phyloP scores from a whole-genome alignment of 106 monocot genomes.

The Dactylorhiza incarnata region DNA sequence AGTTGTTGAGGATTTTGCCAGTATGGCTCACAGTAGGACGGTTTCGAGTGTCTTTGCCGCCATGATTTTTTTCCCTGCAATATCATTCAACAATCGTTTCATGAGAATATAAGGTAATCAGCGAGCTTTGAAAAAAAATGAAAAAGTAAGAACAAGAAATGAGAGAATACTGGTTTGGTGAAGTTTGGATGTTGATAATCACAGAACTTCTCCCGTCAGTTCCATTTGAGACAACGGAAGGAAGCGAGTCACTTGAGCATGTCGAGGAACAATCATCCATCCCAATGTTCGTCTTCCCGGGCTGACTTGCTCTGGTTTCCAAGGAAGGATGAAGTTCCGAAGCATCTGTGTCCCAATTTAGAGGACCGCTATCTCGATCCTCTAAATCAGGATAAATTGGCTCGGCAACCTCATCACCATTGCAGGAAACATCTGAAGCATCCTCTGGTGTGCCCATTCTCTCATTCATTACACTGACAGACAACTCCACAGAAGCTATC shows the following conservation, averaged over 20 bases:
- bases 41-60: slow-evolving; percentile 20
- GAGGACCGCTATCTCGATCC: slow-evolving; percentile 33
- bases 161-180: slow-evolving; percentile 39
- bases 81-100: slow-evolving; percentile 4
- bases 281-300: slow-evolving; percentile 24
- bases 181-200: slow-evolving; percentile 19
- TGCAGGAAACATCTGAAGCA: slow-evolving; percentile 59
- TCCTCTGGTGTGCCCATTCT: slow-evolving; percentile 37
- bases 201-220: slow-evolving; percentile 31
- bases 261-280: slow-evolving; percentile 89
- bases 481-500: slow-evolving; percentile 21
- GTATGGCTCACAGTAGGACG: slow-evolving; percentile 13
- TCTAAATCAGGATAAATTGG: slow-evolving; percentile 45
- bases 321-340: slow-evolving; percentile 34
- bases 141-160: background rate
- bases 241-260: slow-evolving; percentile 77
- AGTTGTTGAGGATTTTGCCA: background rate
- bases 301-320: slow-evolving; percentile 4
- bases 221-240: slow-evolving; percentile 41
- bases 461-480: slow-evolving; percentile 15
- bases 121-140: background rate
- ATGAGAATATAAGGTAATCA: background rate
- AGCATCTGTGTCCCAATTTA: slow-evolving; percentile 59
- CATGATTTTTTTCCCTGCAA: slow-evolving; percentile 43
- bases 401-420: slow-evolving; percentile 46